Conservation (phyloP, 1,139 yeast species). For the Keqinozyma sinolaborantium region DNA sequence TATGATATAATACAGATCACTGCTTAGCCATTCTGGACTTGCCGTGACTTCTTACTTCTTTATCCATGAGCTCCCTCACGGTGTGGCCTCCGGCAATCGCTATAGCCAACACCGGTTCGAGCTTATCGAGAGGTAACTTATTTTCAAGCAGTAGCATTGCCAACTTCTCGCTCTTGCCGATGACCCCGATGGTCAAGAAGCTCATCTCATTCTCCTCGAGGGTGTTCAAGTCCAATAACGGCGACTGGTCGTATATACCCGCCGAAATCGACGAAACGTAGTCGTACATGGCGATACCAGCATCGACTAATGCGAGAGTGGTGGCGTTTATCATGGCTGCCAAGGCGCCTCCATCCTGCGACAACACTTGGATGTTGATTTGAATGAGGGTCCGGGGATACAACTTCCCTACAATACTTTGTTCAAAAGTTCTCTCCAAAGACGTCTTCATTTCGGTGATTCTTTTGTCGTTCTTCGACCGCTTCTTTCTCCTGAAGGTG, state of each 20-base stretch:
- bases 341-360: conserved; percentile 88
- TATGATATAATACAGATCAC: conserved; percentile 1
- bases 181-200: conserved; percentile 74
- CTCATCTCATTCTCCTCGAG: conserved; percentile 85
- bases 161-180: conserved; percentile 78
- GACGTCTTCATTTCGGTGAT: conserved; percentile 73
- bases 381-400: conserved; percentile 82
- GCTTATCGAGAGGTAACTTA: conserved; percentile 76
- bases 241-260: conserved; percentile 73
- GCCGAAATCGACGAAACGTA: conserved; percentile 79
- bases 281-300: conserved; percentile 93
- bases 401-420: conserved; percentile 68
- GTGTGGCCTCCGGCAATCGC: conserved; percentile 89
- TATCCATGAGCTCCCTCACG: conserved; percentile 81
- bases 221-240: conserved; percentile 77
- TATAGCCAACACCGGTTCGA: conserved; percentile 75
- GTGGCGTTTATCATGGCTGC: conserved; percentile 84
- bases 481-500: conserved; percentile 69
- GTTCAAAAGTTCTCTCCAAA: conserved; percentile 75
- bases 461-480: conserved; percentile 61
- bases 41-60: conserved; percentile 73
- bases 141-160: conserved; percentile 77
- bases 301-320: conserved; percentile 87
- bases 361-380: conserved; percentile 70
- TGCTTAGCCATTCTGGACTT: conserved; percentile 35